Evolutionary conservation across 495 filamentous ascomycete species (phyloP).

Genomic region (Durotheca rogersii): DNA sequence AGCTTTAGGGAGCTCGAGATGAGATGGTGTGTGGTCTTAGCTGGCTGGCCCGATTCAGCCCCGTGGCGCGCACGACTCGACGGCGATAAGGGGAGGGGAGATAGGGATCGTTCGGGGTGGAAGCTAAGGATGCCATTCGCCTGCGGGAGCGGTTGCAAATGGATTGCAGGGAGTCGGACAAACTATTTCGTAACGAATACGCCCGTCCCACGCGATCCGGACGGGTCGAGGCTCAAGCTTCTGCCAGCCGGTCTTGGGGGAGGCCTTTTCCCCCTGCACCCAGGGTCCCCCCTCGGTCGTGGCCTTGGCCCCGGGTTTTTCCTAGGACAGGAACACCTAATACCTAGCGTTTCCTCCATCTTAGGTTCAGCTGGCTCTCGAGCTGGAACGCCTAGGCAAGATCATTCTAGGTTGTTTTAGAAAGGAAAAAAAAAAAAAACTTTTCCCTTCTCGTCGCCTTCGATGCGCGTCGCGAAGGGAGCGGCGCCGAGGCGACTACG

Average conservation of each 20-base stretch:
- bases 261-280: background rate
- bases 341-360: too few species aligned
- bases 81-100: slow-evolving; percentile 6
- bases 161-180: slow-evolving; percentile 28
- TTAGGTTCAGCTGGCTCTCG: too few species aligned
- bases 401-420: too few species aligned
- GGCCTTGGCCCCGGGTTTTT: slow-evolving; percentile 24
- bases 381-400: too few species aligned
- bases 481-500: too few species aligned
- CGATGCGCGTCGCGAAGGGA: too few species aligned
- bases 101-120: slow-evolving; percentile 31
- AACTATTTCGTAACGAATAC: slow-evolving; percentile 34
- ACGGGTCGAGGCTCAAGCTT: slow-evolving; percentile 22
- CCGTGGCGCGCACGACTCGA: slow-evolving; percentile 22
- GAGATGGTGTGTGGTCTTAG: too few species aligned
- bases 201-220: slow-evolving; percentile 27
- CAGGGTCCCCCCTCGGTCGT: too few species aligned
- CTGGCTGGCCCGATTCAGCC: slow-evolving; percentile 30
- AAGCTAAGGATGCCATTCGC: slow-evolving; percentile 25
- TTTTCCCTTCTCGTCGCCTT: too few species aligned
- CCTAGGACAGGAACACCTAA: too few species aligned
- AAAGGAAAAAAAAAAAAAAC: background rate
- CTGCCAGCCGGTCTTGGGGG: slow-evolving; percentile 8
- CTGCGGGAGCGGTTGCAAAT: slow-evolving; percentile 22
- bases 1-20: too few species aligned